Evolutionary conservation across 345 rosid genomes (phyloP), one percentile per base, ranked within the genome.

Genomic region (Odontarrhena argentea): DNA sequence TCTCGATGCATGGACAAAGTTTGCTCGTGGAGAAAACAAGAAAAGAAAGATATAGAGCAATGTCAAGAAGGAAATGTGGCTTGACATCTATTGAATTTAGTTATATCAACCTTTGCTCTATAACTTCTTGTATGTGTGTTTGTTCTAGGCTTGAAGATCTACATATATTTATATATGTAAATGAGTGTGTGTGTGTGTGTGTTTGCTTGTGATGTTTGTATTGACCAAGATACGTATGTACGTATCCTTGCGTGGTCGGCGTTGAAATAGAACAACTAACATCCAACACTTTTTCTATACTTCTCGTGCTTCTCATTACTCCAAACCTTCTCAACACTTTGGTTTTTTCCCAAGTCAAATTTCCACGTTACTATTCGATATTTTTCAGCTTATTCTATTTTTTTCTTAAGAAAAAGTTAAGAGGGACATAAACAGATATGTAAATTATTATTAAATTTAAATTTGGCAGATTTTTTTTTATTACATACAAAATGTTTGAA

Each of bases 261-360:
- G 13, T 64, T 48, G 48, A 60, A 43, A 49, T 48, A 34, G 60
- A 72, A 72, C 76, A 72, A 65, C 66, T 65, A 67, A 72, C 50
- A 14, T 32, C 9, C 3, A 34, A 65, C 76, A 41, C 65, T 49
- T 58, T 72, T 62, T 65, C 8, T 2, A 49, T 40, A 42, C 34
- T 50, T 60, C 71, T 57, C 66, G 76, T 72, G 76, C 47, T 72
- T 64, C 71, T 65, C 56, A 42, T 72, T 41, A 72, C 71, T 58
- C 42, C 76, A 56, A 64, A 56, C 60, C 66, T 50, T 57, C 71
- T 58, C 71, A 38, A 15, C 35, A 22, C 13, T 65, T 49, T 34
- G 47, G 51, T 41, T 22, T 44, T 1, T 60, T 55, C 10, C 53
- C 38, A 73, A 58, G 26, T 43, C 46, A 69, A 51, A 30, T 7